These are phyloP conservation scores for Eugenia klotzschiana DNA, from an alignment of 441 rosid genomes.

Conservation along the genomic window DNA sequence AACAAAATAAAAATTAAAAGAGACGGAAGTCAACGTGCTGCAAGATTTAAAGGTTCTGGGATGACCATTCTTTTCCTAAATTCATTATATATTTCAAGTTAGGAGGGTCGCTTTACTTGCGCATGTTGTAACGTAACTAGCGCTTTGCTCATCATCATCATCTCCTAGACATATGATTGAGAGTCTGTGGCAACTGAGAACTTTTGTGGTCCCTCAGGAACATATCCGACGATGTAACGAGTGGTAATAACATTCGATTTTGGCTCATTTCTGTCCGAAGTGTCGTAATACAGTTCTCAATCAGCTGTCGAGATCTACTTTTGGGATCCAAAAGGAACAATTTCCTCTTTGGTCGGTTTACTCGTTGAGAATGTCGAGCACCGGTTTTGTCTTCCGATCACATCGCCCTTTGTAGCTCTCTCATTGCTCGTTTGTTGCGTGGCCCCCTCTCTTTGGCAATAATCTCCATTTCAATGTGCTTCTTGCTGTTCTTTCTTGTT, in stretches of 20 bases:
- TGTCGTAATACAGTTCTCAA: not conserved
- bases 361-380: not conserved
- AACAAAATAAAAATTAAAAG: not conserved
- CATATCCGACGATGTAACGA: not conserved
- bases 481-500: constrained; percentile 22
- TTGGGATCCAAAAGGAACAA: not conserved
- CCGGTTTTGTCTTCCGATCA: constrained; percentile 13
- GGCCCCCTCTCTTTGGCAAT: constrained; percentile 25
- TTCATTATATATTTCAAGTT: not conserved
- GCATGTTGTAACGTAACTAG: not conserved
- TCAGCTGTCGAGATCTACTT: not conserved
- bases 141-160: not conserved
- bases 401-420: constrained; percentile 13
- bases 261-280: no score
- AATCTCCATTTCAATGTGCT: constrained; percentile 9
- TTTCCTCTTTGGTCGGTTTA: not conserved
- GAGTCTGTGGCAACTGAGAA: not conserved
- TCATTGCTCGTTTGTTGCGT: constrained; percentile 12
- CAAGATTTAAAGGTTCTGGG: not conserved
- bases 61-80: not conserved
- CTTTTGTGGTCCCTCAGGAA: not conserved
- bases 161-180: not conserved
- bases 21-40: not conserved
- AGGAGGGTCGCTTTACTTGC: not conserved
- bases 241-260: not conserved